Base-by-base conservation (phyloP, 1,284 basidiomycete species). In the Neotropicomus parvogracilis region DNA sequence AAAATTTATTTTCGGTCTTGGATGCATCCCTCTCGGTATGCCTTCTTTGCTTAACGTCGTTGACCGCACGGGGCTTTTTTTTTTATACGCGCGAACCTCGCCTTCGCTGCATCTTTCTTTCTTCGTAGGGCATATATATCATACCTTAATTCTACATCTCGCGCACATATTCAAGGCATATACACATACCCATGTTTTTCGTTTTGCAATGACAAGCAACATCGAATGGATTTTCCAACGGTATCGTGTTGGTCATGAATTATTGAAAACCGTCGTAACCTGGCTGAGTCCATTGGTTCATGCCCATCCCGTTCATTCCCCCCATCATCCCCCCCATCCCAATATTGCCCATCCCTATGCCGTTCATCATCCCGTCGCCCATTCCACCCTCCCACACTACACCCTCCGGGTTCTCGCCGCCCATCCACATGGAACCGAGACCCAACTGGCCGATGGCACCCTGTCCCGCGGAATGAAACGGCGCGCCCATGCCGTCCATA, bases 261-360 rank as follows among this genome's bases (percentile, higher is more conserved):
- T 33, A 66, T 49, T 66, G 64, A 54, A 64, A 64, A 9, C 60
- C 54, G 16, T 64, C 62, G 27, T 64, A 64, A 19, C 60, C 53
- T 37, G 60, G 56, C 9, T 62, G 59, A 35, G 49, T 66, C 68
- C 67, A 70, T 17, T 70, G 69, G 45, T 68, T 66, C 66, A 71
- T 69, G 26, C 65, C 65, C 64, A 71, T 64, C 6, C 56, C 55
- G 10, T 47, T 58, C 58, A 68, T 65, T 0, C 53, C 56, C 1
- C 63, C 62, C 63, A 53, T 59, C 60, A 59, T 65, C 3, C 64
- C 66, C 13, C 65, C 70, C 67, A 74, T 71, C 14, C 63, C 68
- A 14, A 63, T 59, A 37, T 59, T 62, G 54, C 51, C 59, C 60
- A 66, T 65, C 2, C 54, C 59, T 56, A 66, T 65, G 6, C 59